phyloP scores from a whole-genome alignment of 1,284 basidiomycete genomes.

The Sporisorium scitamineum region DNA sequence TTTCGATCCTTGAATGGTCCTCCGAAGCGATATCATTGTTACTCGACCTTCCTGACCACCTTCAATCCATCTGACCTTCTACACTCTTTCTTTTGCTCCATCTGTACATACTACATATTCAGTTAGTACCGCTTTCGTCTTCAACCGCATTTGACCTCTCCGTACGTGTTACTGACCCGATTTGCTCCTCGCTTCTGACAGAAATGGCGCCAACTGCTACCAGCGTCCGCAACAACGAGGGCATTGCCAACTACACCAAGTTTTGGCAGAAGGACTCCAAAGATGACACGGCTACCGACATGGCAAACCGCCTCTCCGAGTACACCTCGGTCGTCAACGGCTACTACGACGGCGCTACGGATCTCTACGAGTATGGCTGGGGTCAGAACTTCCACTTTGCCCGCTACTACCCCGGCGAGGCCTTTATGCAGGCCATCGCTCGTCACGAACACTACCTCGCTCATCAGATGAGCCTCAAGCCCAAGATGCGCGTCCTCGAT shows the following conservation, averaged over 20 bases:
- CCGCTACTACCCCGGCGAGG: slow-evolving; percentile 95
- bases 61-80: background rate
- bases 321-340: slow-evolving; percentile 97
- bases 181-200: slow-evolving; percentile 2
- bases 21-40: background rate
- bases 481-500: slow-evolving; percentile 95
- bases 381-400: slow-evolving; percentile 95
- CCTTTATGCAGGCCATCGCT: slow-evolving; percentile 83
- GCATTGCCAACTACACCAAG: slow-evolving; percentile 90
- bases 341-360: slow-evolving; percentile 96
- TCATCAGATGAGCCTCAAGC: slow-evolving; percentile 73
- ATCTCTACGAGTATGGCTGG: slow-evolving; percentile 98
- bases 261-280: slow-evolving; percentile 91
- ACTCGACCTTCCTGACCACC: background rate
- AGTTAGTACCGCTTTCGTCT: background rate
- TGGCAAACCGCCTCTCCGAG: slow-evolving; percentile 80
- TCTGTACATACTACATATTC: slow-evolving; percentile 10
- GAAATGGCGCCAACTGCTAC: slow-evolving; percentile 54
- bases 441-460: slow-evolving; percentile 99
- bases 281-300: slow-evolving; percentile 79
- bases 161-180: background rate
- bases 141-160: background rate
- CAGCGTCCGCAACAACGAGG: slow-evolving; percentile 83
- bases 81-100: background rate
- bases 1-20: background rate